A percentile compares a stretch with the other conserved stretches of the same genome.
Evolutionary conservation across 805 yeast species (phyloP).

Genomic region (Scheffersomyces lignosus): DNA sequence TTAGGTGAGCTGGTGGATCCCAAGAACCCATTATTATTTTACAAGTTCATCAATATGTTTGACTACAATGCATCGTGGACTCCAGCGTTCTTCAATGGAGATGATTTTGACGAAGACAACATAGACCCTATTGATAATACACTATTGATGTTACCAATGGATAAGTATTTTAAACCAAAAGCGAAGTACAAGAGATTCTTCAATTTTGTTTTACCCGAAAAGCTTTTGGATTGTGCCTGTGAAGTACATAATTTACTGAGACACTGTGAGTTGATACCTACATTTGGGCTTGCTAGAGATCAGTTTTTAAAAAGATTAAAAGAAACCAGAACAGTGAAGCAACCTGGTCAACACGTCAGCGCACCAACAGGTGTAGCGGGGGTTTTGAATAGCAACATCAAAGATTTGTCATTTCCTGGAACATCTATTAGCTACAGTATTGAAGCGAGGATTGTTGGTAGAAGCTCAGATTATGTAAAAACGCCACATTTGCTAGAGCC

Average conservation of each 20-base stretch:
- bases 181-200: conserved; percentile 28
- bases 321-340: no score
- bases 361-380: no score
- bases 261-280: conserved; percentile 24
- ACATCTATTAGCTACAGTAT: conserved; percentile 29
- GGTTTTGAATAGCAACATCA: no score
- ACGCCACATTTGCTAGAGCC: no score
- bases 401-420: conserved; percentile 26
- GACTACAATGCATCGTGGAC: conserved; percentile 33
- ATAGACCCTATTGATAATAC: conserved; percentile 24
- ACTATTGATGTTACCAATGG: conserved; percentile 13
- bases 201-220: conserved; percentile 24
- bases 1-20: conserved; percentile 17
- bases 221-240: conserved; percentile 30
- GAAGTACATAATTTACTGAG: conserved; percentile 22
- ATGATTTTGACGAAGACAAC: conserved; percentile 2
- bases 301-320: conserved; percentile 23
- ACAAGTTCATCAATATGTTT: conserved; percentile 32
- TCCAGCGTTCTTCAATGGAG: conserved; percentile 20
- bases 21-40: conserved; percentile 21
- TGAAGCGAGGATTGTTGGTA: conserved; percentile 27
- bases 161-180: conserved; percentile 19
- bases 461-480: conserved; percentile 17
- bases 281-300: conserved; percentile 25
- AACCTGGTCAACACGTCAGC: no score